Base-by-base conservation (phyloP, 2,329 filamentous ascomycete genomes). In the Arachnomyces sp. region DNA sequence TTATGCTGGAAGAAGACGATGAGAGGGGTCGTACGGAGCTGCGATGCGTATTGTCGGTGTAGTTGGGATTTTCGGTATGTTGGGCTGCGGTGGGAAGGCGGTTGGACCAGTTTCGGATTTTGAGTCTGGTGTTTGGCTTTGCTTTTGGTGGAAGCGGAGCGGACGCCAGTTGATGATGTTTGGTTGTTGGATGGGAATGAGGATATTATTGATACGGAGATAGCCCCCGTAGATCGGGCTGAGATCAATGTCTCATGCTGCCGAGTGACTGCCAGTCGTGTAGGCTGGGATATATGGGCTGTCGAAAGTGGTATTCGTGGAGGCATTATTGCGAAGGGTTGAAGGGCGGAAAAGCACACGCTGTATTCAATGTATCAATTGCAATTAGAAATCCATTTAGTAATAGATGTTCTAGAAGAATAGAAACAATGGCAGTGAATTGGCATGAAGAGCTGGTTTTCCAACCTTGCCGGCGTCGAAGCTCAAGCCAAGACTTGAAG, bases 31-130 rank as follows among this genome's bases (percentile, higher is more conserved):
- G 87, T 87, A 44, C 85, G 85, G 43, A 95, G 77, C 45, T 94
- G 71, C 34, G 89, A 92, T 38, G 89, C 86, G 66, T 95, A 95
- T 53, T 84, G 79, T 43, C 89, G 80, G 50, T 83, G 77, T 14
- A 96, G 74, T 65, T 98, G 92, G 12, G 88, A 82, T 68, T 96
- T 94, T 60, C 90, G 83, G 55, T 82, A 82, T 59, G 94, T 84
- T 34, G 89, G 77, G 14, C 81, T 83, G 59, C 90, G 85, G 60
- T 93, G 83, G 40, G 85, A 94, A 3, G 86, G 87, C 2, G 89
- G 90, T 63, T 95, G 88, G 1, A 79, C 36, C 31, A 3, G 37
- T 38, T 16, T 31, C 20, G 5, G 40, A 36, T 11, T 31, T 38
- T 40, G 13, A 33, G 34, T 5, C 14, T 39, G n/a, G 74, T 70